Evolutionary conservation across 192 early-diverging fungal species (phyloP), one percentile per base, ranked within the genome.

Genomic region (Backusella mclennaniae): DNA sequence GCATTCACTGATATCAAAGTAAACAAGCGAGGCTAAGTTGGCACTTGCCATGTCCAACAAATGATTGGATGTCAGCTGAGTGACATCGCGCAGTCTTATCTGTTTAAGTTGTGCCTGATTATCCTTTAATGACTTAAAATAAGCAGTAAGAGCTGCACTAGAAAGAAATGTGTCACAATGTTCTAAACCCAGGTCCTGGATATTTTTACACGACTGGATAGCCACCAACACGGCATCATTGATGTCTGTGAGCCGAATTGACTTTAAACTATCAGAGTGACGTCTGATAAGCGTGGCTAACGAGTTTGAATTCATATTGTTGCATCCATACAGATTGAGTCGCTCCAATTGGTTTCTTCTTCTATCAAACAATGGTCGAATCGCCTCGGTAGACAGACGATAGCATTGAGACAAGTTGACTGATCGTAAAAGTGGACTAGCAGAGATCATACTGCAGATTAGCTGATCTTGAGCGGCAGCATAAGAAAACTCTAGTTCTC

Each of bases 371-470:
- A 81, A 38, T 1, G 80, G 80, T 21, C 56, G 72, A 33, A 81
- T 81, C 26, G 80, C 80, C 26, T 81, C 73, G 5, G 80, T 77
- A 11, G 80, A 77, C 23, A 81, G 52, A 38, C 75, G 71, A 21
- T 81, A 81, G 29, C 80, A 81, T 41, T 77, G 80, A 31, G 80
- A 81, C 14, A 81, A 35, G 41, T 81, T 76, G 3, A 81, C 42
- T 26, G 76, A 77, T 12, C 76, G 59, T 70, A 81, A 69, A 44
- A 71, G 41, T 23, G 67, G 72, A 41, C 72, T 77, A 3, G 63
- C 38, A 9, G 66, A 39, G 26, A 81, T 74, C 26, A 81, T 77
- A 2, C 42, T 49, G 21, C 19, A 44, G 3, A 81, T 68, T 17
- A 76, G 74, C 4, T 31, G 26, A 71, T 77, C 76, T 63, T 81